Base-by-base conservation (phyloP, 768 basidiomycete genomes). In the Xerocomellus intermedius region DNA sequence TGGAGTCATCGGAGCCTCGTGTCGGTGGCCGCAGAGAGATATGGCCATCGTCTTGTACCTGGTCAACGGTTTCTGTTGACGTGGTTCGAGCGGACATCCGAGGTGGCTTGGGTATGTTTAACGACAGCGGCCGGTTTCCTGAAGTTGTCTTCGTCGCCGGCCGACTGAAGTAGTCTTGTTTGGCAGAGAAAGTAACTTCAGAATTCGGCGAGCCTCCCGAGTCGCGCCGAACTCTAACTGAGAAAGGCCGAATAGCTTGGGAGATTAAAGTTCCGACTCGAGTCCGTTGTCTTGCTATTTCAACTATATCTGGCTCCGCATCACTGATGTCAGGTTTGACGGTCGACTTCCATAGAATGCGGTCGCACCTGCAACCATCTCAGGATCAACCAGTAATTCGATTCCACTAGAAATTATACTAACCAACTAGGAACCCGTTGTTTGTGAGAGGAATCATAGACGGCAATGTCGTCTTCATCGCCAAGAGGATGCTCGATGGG, bases 401-500 rank as follows among this genome's bases (percentile, higher is more conserved):
- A 38, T 43, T 26, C 30, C 32, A 48, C 33, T 12, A 42, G 42
- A 32, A 38, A 46, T n/a, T 12, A 33, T 6, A 73, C 83, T 45
- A 60, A 88, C 91, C 91, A 92, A 68, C 89, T 90, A 6, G 91
- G 91, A 24, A 92, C 91, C 19, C 91, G 84, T 62, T 83, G 81
- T 69, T 93, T 92, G 62, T 82, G 76, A 10, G 90, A 92, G 26
- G 87, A 84, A 69, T 93, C 91, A 64, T 91, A 92, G 4, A 89
- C 84, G 17, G 86, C 87, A 62, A 78, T 79, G 39, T 82, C 81
- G 32, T 78, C 79, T 1, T 74, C 68, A 33, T 73, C 50, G 22
- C 22, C 70, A 26, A 74, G 70, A 5, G 73, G 70, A 28, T 72
- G 69, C 35, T 79, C 78, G 48, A 73, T 46, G 16, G 69, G 66